Evolutionary conservation across 1,284 basidiomycete genomes (phyloP), one percentile per base, ranked within the genome.

Genomic region (Ustilago bromivora): DNA sequence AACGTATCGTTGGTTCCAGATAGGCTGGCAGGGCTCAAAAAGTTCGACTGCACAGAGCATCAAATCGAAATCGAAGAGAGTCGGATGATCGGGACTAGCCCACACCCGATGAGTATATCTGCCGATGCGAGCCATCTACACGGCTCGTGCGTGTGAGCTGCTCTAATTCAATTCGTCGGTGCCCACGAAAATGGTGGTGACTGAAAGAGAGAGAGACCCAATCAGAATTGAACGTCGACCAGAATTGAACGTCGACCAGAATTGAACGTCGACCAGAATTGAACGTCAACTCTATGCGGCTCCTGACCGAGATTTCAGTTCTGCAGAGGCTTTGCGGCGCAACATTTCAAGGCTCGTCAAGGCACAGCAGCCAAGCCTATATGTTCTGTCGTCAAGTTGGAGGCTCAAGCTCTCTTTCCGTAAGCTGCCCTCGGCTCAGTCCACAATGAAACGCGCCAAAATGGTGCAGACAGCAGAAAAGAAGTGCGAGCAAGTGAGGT

Each of bases 1-100:
- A 40, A 71, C 65, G 4, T 79, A 77, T 28, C 59, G 71, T 5
- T 70, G 66, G 51, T 71, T 76, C 31, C 56, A 71, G 60, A 71
- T 79, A 23, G 64, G 71, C 23, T 74, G 78, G 75, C 57, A 54
- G 28, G 13, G 19, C n/a, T 23, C 7, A n/a, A 19, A 19, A 28
- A 3, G 23, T 28, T 36, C 31, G 34, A 23, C 53, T 13, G 40
- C 17, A n/a, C 28, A 46, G 35, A 28, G 31, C 47, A 19, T 35
- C 52, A 28, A 51, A 51, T 32, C 13, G 28, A 35, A 36, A 54
- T 54, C 34, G 10, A 19, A 23, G 17, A 38, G 36, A 8, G 34
- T 12, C 36, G 23, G 4, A 36, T 17, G n/a, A 51, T 51, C 49
- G 49, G 52, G 52, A 35, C 12, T 6, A 15, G 43, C 43, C n/a